Evolutionary conservation across 169 alveolate species (phyloP).

Genomic region (Plasmodium malariae): DNA sequence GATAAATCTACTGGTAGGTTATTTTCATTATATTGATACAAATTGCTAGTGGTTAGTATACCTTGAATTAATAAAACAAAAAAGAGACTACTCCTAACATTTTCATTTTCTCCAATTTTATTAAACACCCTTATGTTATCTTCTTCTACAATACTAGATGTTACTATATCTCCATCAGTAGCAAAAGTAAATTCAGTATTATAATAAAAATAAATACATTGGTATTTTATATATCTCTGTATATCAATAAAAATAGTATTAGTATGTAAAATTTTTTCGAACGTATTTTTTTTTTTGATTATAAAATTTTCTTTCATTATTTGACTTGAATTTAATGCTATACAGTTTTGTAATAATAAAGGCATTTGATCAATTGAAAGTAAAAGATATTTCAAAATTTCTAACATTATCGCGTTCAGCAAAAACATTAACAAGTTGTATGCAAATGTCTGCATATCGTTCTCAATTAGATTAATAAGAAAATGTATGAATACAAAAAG

Average conservation of each 20-base stretch:
- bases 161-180: background rate
- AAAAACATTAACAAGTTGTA: slow-evolving; percentile 57
- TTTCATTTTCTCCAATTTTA: slow-evolving; percentile 2
- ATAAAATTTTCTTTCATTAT: slow-evolving; percentile 53
- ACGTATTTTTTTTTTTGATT: slow-evolving; percentile 46
- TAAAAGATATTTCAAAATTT: slow-evolving; percentile 33
- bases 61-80: slow-evolving; percentile 29
- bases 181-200: slow-evolving; percentile 12
- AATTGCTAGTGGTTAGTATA: slow-evolving; percentile 46
- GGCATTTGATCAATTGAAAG: slow-evolving; percentile 68
- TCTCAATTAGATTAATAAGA: slow-evolving; percentile 31
- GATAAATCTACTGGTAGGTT: slow-evolving; percentile 16
- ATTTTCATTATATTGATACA: slow-evolving; percentile 57
- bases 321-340: slow-evolving; percentile 36
- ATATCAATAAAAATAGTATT: slow-evolving; percentile 45
- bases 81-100: slow-evolving; percentile 2
- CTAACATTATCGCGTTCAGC: slow-evolving; percentile 37
- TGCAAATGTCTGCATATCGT: slow-evolving; percentile 62
- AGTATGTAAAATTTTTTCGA: slow-evolving; percentile 39
- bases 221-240: slow-evolving; percentile 33
- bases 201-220: slow-evolving; percentile 31
- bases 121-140: background rate
- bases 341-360: slow-evolving; percentile 50
- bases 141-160: background rate
- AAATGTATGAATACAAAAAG: slow-evolving; percentile 65